Base-by-base conservation (phyloP, 177 flowering plant species). In the Telopea speciosissima region DNA sequence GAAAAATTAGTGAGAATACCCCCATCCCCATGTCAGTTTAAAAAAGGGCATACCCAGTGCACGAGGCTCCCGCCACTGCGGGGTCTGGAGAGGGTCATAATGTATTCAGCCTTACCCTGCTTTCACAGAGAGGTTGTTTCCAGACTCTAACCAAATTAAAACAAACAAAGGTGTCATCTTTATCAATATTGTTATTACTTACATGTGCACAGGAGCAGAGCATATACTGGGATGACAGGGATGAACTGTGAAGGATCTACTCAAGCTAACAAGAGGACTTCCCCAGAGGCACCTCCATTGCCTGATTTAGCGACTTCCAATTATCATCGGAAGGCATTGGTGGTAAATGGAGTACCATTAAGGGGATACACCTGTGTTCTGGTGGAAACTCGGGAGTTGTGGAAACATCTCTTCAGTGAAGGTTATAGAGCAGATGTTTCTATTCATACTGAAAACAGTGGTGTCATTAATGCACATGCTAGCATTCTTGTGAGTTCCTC, bases 381-480 rank as follows among this genome's bases (percentile, higher is more conserved):
- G 12, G 70, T 75, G 5, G 79, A 78, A 3, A 75, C 87, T 19
- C 79, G 63, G 70, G 81, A 80, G 54, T 2, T 79, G 75, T 90
- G 89, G 96, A 93, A 88, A 1, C 80, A 85, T 45, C 89, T 92
- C 42, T 90, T 95, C 67, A 81, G 86, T 67, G 86, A 85, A 72
- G 93, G 85, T 44, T 89, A 88, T 44, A 69, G 80, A 82, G 88
- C 97, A 1, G 97, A 95, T 80, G 91, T 92, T 69, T 31, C 26
- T 40, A 82, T 95, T 40, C 40, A 45, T 42, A 90, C 97, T 0
- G 87, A 80, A 23, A 59, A 75, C 73, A 89, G 86, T 52, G 83
- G 79, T 52, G 63, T 79, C 71, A 81, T 92, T 71, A 83, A 79
- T 74, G 97, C 90, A 6, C 99, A 92, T 67, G 77, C 93, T 22